Percentiles rank a stretch among this genome's conserved stretches.
Evolutionary conservation across 2,329 filamentous ascomycete species (phyloP).

Genomic region (Calonectria pteridis): DNA sequence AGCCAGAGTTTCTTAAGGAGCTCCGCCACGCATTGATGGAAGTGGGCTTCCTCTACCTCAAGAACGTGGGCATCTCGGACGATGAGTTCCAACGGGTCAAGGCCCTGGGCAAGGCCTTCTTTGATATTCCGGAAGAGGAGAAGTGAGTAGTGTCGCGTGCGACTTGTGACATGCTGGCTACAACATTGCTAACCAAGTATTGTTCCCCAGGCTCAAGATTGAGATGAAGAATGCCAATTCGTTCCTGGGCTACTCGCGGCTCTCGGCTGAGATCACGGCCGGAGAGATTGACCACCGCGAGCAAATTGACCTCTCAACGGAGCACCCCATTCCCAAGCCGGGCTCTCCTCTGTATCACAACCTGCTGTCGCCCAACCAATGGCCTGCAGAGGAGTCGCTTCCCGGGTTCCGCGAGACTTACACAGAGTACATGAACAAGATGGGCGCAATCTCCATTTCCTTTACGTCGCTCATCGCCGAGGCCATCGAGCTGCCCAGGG

Average conservation of each 20-base stretch:
- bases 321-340: conserved; percentile 74
- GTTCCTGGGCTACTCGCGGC: conserved; percentile 77
- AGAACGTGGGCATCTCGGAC: conserved; percentile 80
- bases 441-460: conserved; percentile 77
- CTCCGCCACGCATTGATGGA: conserved; percentile 83
- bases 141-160: conserved; percentile 66
- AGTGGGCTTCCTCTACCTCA: conserved; percentile 90
- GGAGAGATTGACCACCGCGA: conserved; percentile 83
- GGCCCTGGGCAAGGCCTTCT: conserved; percentile 77
- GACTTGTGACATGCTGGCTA: no score
- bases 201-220: conserved; percentile 65
- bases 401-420: conserved; percentile 78
- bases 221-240: conserved; percentile 81
- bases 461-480: conserved; percentile 88
- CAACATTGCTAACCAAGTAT: background rate
- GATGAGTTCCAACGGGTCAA: conserved; percentile 75
- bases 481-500: conserved; percentile 77
- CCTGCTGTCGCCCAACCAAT: conserved; percentile 82
- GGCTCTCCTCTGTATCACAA: conserved; percentile 79
- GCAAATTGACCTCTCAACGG: conserved; percentile 88
- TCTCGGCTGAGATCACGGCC: conserved; percentile 79
- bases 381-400: conserved; percentile 74
- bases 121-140: conserved; percentile 80
- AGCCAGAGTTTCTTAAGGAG: conserved; percentile 77
- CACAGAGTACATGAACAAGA: conserved; percentile 80